phyloP scores from a whole-genome alignment of 306 rosid genomes.

The Spatholobus suberectus region DNA sequence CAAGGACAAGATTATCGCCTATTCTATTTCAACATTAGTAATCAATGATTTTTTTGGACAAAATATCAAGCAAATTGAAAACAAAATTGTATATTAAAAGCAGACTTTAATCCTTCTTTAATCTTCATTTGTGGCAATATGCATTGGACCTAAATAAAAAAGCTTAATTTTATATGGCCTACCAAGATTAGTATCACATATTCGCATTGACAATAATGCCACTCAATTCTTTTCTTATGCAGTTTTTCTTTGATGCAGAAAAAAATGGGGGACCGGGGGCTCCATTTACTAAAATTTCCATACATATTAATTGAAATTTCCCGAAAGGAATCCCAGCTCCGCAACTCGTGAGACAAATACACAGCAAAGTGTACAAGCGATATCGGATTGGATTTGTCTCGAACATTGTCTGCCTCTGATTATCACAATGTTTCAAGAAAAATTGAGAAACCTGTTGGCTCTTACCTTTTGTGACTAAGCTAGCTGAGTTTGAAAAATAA shows the following conservation, averaged over 20 bases:
- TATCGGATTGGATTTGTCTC: slow-evolving; percentile 62
- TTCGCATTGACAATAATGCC: slow-evolving; percentile 49
- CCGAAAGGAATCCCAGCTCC: slow-evolving; percentile 53
- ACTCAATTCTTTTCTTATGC: slow-evolving; percentile 41
- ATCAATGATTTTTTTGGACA: slow-evolving; percentile 37
- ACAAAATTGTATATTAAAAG: not conserved
- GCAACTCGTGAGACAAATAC: slow-evolving; percentile 45
- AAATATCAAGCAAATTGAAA: slow-evolving; percentile 21
- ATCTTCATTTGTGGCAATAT: slow-evolving; percentile 44
- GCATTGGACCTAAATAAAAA: slow-evolving; percentile 58
- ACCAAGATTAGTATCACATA: slow-evolving; percentile 48
- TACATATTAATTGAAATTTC: slow-evolving; percentile 23
- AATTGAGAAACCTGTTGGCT: not conserved
- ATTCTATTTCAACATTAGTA: slow-evolving; percentile 34
- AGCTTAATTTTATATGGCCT: slow-evolving; percentile 52
- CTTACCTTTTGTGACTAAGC: slow-evolving; percentile 31
- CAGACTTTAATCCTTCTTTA: slow-evolving; percentile 27
- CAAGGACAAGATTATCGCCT: slow-evolving; percentile 28
- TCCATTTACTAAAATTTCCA: slow-evolving; percentile 34
- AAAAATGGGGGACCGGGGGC: slow-evolving; percentile 20
- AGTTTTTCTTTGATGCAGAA: slow-evolving; percentile 1
- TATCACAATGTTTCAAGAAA: slow-evolving; percentile 32
- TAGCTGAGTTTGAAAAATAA: not conserved
- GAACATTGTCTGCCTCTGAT: slow-evolving; percentile 52
- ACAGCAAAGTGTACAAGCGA: slow-evolving; percentile 44